Percentiles rank a stretch among this genome's conserved stretches.
Conservation (phyloP, 169 alveolate genomes). For the Eimeria tenella region DNA sequence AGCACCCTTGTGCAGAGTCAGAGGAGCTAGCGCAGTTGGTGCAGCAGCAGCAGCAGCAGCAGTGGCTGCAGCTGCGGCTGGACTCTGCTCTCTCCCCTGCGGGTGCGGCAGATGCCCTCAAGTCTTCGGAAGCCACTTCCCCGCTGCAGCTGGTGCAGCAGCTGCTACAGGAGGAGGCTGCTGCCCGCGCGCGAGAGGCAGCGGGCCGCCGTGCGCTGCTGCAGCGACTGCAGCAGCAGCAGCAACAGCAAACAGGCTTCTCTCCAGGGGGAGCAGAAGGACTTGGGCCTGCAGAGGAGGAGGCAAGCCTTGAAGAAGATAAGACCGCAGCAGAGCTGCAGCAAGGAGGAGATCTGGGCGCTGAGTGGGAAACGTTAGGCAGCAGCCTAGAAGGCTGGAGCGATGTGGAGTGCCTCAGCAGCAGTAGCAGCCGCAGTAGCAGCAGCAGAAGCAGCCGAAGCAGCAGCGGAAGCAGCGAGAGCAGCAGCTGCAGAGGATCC, state of each 20-base stretch:
- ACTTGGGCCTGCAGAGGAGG: background rate
- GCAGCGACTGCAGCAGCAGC: slow-evolving; percentile 69
- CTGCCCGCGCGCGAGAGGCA: slow-evolving; percentile 30
- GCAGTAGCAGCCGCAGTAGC: slow-evolving; percentile 68
- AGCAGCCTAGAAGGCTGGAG: slow-evolving; percentile 47
- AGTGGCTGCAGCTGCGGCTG: slow-evolving; percentile 29
- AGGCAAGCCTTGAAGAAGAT: background rate
- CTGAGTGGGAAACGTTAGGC: slow-evolving; percentile 41
- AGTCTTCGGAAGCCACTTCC: background rate
- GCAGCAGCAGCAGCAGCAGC: slow-evolving; percentile 56
- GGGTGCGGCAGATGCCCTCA: background rate
- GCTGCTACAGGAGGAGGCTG: slow-evolving; percentile 33
- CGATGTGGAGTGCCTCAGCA: slow-evolving; percentile 26
- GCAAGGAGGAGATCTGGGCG: background rate
- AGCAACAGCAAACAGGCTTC: background rate
- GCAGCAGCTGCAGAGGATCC: background rate
- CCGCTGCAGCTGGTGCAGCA: slow-evolving; percentile 38
- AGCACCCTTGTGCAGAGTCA: background rate
- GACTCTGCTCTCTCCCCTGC: background rate
- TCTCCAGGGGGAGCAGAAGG: background rate
- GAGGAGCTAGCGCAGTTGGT: background rate
- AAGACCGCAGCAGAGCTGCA: background rate
- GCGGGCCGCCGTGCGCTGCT: slow-evolving; percentile 69
- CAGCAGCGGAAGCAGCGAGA: slow-evolving; percentile 17
- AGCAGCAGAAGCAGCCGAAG: slow-evolving; percentile 37